Evolutionary conservation across 1,284 basidiomycete species (phyloP), one percentile per base, ranked within the genome.

Genomic region (Austroboletus novae-zelandiae): DNA sequence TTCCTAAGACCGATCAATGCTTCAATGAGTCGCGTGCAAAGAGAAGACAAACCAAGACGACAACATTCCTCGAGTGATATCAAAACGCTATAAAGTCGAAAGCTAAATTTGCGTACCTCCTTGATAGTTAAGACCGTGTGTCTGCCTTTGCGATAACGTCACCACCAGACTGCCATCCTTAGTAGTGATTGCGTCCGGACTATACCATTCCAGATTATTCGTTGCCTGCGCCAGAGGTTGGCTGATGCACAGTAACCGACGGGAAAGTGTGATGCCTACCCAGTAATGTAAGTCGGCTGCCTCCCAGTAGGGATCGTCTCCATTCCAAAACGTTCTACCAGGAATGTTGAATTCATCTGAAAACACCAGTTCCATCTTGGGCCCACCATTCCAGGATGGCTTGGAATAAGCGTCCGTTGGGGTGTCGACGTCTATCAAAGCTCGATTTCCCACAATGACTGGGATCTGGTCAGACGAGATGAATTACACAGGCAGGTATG

Each of bases 311-410:
- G 84, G 83, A 65, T 86, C 83, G 53, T 83, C 78, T 35, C 80
- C 79, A 15, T 79, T 75, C 69, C 81, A 89, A 64, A 91, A 91
- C 2, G 86, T 78, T 48, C 89, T 73, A 1, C 79, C 86, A 30
- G 86, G 82, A 30, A 73, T 72, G 58, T 91, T 83, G 65, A 93
- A 93, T 67, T 92, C 90, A 64, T 92, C 89, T 7, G 83, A 87
- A 65, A 86, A 91, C 1, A 88, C 85, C 15, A 91, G 70, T 10
- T 75, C 65, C 65, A 74, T 61, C 30, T 78, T 56, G 8, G 77
- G 69, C 3, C 78, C 77, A 50, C 82, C 79, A 42, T 66, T 69
- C 59, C 67, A 74, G 39, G 83, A 84, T 0, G 65, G 60, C 46
- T 76, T 77, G 2, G 69, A 74, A 59, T 78, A 74, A 11, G 70